Evolutionary conservation across 192 early-diverging fungal species (phyloP).

Genomic region (Umbelopsis sp.): DNA sequence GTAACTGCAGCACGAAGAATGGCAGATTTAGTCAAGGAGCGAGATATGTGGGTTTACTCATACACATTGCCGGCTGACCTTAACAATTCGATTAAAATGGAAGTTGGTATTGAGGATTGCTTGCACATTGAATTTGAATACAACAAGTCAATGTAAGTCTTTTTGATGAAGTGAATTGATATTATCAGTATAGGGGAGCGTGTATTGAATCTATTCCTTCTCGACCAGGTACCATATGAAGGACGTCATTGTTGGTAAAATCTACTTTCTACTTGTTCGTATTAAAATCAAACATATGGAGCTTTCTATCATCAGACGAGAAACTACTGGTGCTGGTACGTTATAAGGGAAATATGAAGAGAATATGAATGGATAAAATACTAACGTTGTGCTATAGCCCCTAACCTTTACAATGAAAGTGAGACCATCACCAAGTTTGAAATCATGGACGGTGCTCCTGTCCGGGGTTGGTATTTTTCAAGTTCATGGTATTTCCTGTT

Average conservation of each 20-base stretch:
- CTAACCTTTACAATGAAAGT: slow-evolving; percentile 98
- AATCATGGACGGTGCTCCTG: slow-evolving; percentile 99
- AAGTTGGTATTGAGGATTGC: slow-evolving; percentile 99
- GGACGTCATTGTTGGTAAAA: slow-evolving; percentile 99
- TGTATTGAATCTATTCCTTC: not conserved
- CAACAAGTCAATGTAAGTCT: slow-evolving; percentile 91
- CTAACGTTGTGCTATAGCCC: slow-evolving; percentile 47
- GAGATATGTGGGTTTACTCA: slow-evolving; percentile 99
- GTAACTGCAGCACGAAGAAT: slow-evolving; percentile 88
- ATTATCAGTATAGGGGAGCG: not conserved
- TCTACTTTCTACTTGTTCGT: slow-evolving; percentile 97
- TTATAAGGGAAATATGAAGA: not conserved
- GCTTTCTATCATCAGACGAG: slow-evolving; percentile 94
- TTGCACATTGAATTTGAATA: slow-evolving; percentile 99
- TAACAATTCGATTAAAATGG: slow-evolving; percentile 98
- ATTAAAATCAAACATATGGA: slow-evolving; percentile 99
- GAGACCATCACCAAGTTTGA: slow-evolving; percentile 99
- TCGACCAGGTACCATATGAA: slow-evolving; percentile 86
- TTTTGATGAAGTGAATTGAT: not conserved
- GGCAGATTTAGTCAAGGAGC: slow-evolving; percentile 85
- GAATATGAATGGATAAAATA: not conserved
- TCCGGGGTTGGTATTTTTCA: slow-evolving; percentile 59
- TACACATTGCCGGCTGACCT: slow-evolving; percentile 91
- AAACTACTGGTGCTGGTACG: slow-evolving; percentile 88
- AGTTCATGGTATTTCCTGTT: not conserved